phyloP scores from a whole-genome alignment of 2,329 filamentous ascomycete genomes.

The Beauveria brongniartii region DNA sequence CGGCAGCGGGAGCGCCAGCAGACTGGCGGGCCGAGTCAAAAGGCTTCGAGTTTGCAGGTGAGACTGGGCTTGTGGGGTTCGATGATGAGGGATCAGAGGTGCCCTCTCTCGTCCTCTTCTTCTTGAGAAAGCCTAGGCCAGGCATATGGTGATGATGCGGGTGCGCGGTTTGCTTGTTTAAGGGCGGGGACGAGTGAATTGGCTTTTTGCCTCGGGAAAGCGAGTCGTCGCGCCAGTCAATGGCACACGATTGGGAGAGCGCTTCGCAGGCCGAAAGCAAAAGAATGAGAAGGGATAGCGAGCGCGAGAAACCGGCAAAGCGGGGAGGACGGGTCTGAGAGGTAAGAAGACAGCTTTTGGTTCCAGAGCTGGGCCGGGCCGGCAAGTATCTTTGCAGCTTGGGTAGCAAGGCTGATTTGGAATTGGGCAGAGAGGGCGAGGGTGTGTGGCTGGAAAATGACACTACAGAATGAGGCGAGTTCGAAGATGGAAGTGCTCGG shows the following conservation, averaged over 20 bases:
- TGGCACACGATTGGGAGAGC: conserved; percentile 5
- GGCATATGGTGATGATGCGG: conserved; percentile 55
- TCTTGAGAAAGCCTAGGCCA: conserved; percentile 93
- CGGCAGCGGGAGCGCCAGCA: conserved; percentile 17
- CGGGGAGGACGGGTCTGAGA: background rate
- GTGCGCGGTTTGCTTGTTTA: background rate
- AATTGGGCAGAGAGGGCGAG: background rate
- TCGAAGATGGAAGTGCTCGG: background rate
- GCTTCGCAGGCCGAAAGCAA: background rate
- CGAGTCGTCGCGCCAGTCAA: conserved; percentile 4
- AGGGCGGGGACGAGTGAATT: background rate
- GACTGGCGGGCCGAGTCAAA: conserved; percentile 35
- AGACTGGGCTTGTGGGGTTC: conserved; percentile 57
- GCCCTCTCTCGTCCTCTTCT: conserved; percentile 95
- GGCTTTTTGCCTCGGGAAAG: background rate
- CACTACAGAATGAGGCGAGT: background rate
- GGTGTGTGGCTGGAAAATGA: background rate
- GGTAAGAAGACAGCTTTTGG: conserved; percentile 1
- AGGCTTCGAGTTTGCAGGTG: conserved; percentile 42
- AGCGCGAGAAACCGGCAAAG: conserved; percentile 4
- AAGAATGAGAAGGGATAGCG: conserved; percentile 11
- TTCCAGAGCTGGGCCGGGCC: background rate
- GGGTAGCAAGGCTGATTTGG: background rate
- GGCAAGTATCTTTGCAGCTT: background rate
- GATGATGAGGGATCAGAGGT: conserved; percentile 60